A percentile compares a stretch with the other conserved stretches of the same genome.
Conservation (phyloP, 1,284 basidiomycete species). For the Laetiporus sulphureus region DNA sequence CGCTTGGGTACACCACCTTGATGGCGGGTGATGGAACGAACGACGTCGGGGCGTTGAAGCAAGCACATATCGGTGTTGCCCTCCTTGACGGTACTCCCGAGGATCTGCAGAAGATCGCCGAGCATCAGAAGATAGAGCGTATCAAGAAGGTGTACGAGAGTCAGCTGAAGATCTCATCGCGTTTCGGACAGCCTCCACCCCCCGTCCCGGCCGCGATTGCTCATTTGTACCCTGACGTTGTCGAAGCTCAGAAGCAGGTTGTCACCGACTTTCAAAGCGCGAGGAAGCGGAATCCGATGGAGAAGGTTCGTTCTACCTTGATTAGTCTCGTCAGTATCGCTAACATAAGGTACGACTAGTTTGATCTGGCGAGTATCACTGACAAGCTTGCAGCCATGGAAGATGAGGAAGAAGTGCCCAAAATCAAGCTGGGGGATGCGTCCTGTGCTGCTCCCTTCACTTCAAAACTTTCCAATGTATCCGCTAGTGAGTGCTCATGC, state of each 20-base stretch:
- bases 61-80: slow-evolving; percentile 93
- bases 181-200: slow-evolving; percentile 89
- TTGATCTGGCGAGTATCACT: slow-evolving; percentile 83
- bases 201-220: slow-evolving; percentile 82
- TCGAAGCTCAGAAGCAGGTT: slow-evolving; percentile 82
- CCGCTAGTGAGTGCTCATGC: slow-evolving; percentile 72
- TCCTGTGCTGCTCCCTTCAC: slow-evolving; percentile 97
- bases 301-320: slow-evolving; percentile 54
- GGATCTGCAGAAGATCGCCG: slow-evolving; percentile 89
- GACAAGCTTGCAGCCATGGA: slow-evolving; percentile 90
- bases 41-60: slow-evolving; percentile 94
- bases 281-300: slow-evolving; percentile 79
- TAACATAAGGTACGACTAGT: slow-evolving; percentile 40
- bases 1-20: slow-evolving; percentile 83
- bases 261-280: slow-evolving; percentile 57
- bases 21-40: slow-evolving; percentile 99
- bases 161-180: slow-evolving; percentile 81
- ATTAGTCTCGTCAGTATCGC: background rate
- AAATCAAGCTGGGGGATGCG: slow-evolving; percentile 95
- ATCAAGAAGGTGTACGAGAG: slow-evolving; percentile 95
- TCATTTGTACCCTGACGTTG: slow-evolving; percentile 81
- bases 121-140: slow-evolving; percentile 82
- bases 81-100: slow-evolving; percentile 87
- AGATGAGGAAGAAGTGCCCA: slow-evolving; percentile 86
- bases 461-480: slow-evolving; percentile 89